Percentiles rank a stretch among this genome's conserved stretches.
These are phyloP conservation scores for Exophiala xenobiotica DNA, from an alignment of 2,329 filamentous ascomycete genomes.

Conservation along the genomic window DNA sequence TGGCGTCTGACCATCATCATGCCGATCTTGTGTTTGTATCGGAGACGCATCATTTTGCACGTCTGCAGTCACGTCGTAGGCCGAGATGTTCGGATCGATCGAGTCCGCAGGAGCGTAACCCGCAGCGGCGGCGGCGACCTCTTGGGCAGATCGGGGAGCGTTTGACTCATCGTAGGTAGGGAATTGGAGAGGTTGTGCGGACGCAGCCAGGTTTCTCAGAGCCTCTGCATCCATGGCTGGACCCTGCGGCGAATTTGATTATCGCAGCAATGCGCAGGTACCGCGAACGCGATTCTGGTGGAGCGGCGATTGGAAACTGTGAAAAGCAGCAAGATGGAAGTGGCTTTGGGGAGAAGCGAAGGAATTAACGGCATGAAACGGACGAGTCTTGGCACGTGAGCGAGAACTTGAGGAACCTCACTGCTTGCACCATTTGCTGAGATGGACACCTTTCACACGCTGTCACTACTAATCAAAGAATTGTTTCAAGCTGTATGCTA, in stretches of 20 bases:
- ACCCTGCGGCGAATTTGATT: slow-evolving; percentile 8
- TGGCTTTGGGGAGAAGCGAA: neutral
- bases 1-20: slow-evolving; percentile 4
- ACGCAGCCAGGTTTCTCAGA: slow-evolving; percentile 16
- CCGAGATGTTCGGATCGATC: slow-evolving; percentile 14
- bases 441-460: too few species aligned
- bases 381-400: neutral
- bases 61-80: slow-evolving; percentile 12
- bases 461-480: too few species aligned
- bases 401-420: neutral
- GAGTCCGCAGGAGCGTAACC: slow-evolving; percentile 22
- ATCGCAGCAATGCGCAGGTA: neutral
- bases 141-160: slow-evolving; percentile 7
- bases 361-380: neutral
- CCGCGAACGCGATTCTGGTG: slow-evolving; percentile 1
- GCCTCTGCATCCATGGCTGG: slow-evolving; percentile 18
- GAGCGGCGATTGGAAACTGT: neutral
- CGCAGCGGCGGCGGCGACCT: slow-evolving; percentile 10
- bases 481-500: too few species aligned
- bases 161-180: slow-evolving; percentile 10
- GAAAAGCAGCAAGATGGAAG: slow-evolving; percentile 5
- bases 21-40: slow-evolving; percentile 12
- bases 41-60: slow-evolving; percentile 4
- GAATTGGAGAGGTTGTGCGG: slow-evolving; percentile 21
- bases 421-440: too few species aligned